Conservation (phyloP, 2,329 filamentous ascomycete species). For the Thermothelomyces thermophilus region DNA sequence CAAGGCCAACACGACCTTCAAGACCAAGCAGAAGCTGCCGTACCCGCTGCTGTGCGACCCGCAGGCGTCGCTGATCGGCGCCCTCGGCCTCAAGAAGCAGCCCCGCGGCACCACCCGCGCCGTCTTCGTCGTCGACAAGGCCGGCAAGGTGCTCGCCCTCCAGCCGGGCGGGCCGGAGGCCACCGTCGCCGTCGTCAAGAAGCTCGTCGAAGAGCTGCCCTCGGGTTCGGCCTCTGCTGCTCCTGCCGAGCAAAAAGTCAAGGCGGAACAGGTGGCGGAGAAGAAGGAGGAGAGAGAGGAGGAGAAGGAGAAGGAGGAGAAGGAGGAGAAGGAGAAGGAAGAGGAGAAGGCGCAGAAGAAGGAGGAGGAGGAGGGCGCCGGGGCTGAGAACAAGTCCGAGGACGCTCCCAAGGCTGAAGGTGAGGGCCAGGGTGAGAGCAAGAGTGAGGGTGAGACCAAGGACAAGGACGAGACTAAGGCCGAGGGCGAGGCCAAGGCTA, state of each 20-base stretch:
- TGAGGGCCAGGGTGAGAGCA: conserved; percentile 29
- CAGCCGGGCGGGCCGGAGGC: conserved; percentile 69
- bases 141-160: conserved; percentile 63
- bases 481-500: neutral
- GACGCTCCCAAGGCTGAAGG: conserved; percentile 18
- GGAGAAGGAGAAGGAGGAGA: conserved; percentile 15
- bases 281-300: conserved; percentile 22
- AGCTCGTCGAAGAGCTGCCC: conserved; percentile 50
- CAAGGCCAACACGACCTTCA: conserved; percentile 89
- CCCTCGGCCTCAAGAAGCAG: conserved; percentile 83
- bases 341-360: conserved; percentile 21
- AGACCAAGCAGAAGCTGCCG: conserved; percentile 81
- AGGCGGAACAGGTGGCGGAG: conserved; percentile 13
- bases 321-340: conserved; percentile 4
- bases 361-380: conserved; percentile 17
- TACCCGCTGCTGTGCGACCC: conserved; percentile 87
- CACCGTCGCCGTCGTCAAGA: conserved; percentile 71
- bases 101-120: conserved; percentile 77
- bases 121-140: conserved; percentile 80
- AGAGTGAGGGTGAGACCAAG: neutral
- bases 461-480: no score
- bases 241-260: no score
- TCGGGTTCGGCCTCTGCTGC: conserved; percentile 24
- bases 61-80: conserved; percentile 64
- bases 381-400: no score